Evolutionary conservation across 345 rosid genomes (phyloP).

Genomic region (Euphorbia tirucalli): DNA sequence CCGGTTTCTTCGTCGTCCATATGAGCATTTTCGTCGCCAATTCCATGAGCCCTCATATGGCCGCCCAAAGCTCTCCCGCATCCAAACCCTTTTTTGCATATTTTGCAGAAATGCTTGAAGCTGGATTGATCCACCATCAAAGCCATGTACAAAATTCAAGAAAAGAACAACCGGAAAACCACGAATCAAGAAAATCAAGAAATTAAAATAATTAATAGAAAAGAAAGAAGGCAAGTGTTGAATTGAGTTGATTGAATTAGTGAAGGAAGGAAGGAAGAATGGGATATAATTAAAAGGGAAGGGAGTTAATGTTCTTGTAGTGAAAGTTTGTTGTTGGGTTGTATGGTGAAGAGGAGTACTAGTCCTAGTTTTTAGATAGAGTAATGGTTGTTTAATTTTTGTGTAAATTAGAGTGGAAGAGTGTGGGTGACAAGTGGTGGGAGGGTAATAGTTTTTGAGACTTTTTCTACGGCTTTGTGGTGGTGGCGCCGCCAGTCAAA

Average conservation of each 20-base stretch:
- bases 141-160: slow-evolving; percentile 41
- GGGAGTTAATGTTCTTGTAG: slow-evolving; percentile 41
- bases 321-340: slow-evolving; percentile 40
- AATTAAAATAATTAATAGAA: background rate
- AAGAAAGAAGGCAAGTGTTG: background rate
- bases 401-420: slow-evolving; percentile 17
- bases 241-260: background rate
- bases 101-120: slow-evolving; percentile 60
- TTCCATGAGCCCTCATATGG: slow-evolving; percentile 83
- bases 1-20: slow-evolving; percentile 51
- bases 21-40: slow-evolving; percentile 49
- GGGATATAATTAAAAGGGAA: slow-evolving; percentile 18
- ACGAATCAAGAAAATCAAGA: background rate
- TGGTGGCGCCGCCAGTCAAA: slow-evolving; percentile 50
- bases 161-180: no score
- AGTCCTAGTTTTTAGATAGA: slow-evolving; percentile 59
- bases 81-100: slow-evolving; percentile 70
- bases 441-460: slow-evolving; percentile 37
- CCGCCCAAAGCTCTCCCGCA: slow-evolving; percentile 77
- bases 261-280: slow-evolving; percentile 5
- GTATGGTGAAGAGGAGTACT: no score
- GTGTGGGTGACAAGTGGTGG: slow-evolving; percentile 60
- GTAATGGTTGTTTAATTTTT: slow-evolving; percentile 36
- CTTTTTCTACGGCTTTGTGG: slow-evolving; percentile 46
- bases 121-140: slow-evolving; percentile 49